Conservation (phyloP, 768 basidiomycete species). For the Fomitopsis serialis region DNA sequence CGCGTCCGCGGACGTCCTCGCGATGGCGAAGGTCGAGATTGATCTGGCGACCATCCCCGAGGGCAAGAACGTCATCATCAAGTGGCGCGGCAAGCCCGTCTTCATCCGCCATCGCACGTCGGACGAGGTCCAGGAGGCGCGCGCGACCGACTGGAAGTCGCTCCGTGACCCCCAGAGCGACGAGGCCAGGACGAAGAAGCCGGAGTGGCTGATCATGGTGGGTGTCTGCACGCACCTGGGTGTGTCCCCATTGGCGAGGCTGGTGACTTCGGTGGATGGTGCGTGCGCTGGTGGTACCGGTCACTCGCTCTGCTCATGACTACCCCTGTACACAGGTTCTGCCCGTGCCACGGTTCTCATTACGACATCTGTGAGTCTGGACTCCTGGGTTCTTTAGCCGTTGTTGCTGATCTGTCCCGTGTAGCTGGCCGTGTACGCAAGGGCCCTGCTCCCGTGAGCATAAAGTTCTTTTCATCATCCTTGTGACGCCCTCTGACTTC, state of each 20-base stretch:
- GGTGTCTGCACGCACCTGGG: slow-evolving; percentile 97
- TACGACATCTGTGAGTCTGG: slow-evolving; percentile 83
- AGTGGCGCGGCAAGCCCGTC: slow-evolving; percentile 99
- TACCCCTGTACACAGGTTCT: slow-evolving; percentile 55
- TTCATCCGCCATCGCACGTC: slow-evolving; percentile 96
- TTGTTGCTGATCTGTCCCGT: slow-evolving; percentile 8
- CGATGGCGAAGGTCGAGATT: slow-evolving; percentile 96
- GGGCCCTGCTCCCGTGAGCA: slow-evolving; percentile 89
- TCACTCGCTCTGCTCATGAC: not conserved
- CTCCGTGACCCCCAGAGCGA: slow-evolving; percentile 92
- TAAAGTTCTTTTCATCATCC: not conserved
- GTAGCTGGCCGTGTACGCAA: slow-evolving; percentile 91
- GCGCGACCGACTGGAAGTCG: slow-evolving; percentile 73
- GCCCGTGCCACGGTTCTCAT: slow-evolving; percentile 98
- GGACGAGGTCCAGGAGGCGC: slow-evolving; percentile 91
- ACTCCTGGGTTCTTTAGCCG: not conserved
- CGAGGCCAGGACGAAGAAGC: slow-evolving; percentile 84
- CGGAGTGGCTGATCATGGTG: slow-evolving; percentile 93
- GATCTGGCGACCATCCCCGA: slow-evolving; percentile 88
- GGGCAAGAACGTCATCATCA: slow-evolving; percentile 95
- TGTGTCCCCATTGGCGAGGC: slow-evolving; percentile 98
- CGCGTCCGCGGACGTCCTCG: slow-evolving; percentile 96
- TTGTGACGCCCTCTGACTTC: slow-evolving; percentile 6
- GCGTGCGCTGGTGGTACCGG: slow-evolving; percentile 22
- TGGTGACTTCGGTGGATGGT: slow-evolving; percentile 98